Conservation (phyloP, 169 alveolate genomes). For the Eimeria falciformis region DNA sequence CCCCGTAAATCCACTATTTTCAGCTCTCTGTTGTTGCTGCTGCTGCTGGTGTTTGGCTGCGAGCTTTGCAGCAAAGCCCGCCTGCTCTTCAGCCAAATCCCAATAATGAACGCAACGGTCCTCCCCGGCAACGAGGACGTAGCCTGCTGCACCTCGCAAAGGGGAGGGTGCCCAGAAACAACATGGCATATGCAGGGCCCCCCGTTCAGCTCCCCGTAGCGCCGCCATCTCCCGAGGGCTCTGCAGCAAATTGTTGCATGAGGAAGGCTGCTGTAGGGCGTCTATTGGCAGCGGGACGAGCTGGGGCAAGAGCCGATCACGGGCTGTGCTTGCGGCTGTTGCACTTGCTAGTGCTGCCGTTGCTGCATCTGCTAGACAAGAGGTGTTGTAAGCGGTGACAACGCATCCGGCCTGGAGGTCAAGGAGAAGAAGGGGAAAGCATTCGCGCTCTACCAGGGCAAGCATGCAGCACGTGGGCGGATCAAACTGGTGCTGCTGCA, state of each 20-base stretch:
- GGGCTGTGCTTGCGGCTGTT: background rate
- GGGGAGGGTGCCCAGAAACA: conserved; percentile 66
- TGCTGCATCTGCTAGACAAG: conserved; percentile 15
- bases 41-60: background rate
- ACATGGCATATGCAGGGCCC: conserved; percentile 40
- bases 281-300: background rate
- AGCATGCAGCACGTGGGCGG: conserved; percentile 54
- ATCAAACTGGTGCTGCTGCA: background rate
- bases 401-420: conserved; percentile 27
- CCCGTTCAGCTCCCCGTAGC: background rate
- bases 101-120: conserved; percentile 69
- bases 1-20: too few relatives aligned
- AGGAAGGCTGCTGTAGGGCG: background rate
- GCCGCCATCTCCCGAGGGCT: background rate
- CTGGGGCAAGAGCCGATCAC: background rate
- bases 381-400: background rate
- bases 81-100: conserved; percentile 62
- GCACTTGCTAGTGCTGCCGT: conserved; percentile 37
- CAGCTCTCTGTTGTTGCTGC: conserved; percentile 44
- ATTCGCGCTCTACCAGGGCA: conserved; percentile 31
- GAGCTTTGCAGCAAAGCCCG: conserved; percentile 26
- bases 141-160: conserved; percentile 60
- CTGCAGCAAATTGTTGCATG: background rate
- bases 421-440: conserved; percentile 54
- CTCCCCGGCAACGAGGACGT: conserved; percentile 57